Base-by-base conservation (phyloP, 768 basidiomycete species). In the Hygrophoropsis aurantiaca region DNA sequence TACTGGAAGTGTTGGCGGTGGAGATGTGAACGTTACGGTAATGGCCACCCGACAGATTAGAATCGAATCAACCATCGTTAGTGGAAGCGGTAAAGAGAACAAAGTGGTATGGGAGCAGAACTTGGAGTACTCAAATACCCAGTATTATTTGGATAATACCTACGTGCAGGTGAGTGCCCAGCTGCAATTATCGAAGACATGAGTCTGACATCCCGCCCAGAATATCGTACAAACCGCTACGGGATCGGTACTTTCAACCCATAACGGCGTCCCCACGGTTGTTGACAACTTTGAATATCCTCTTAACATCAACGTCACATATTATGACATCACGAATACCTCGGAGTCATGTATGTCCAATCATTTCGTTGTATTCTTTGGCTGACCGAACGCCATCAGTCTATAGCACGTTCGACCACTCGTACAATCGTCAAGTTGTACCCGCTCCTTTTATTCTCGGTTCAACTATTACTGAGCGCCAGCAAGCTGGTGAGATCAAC, bases 71-170 rank as follows among this genome's bases (percentile, higher is more conserved):
- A 68, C 80, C 11, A 77, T 90, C 46, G 55, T 79, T 3, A 74
- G 74, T 33, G 87, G 86, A 11, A 85, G 82, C 51, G 86, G 85
- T 18, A 65, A 70, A 44, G 58, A 49, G 33, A 85, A 72, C 18
- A 58, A 73, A 18, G 85, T 86, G 1, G 68, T 75, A 4, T 86
- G 80, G 70, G 59, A 74, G n/a, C 89, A 90, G 60, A 62, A 76
- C 18, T 61, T 88, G 44, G 44, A 69, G 32, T 90, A 79, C 57
- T 69, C 73, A 32, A 90, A 89, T 54, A 67, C 70, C 2, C 88
- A 91, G 58, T 73, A 70, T 49, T 87, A 81, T 56, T 60, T 79
- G 41, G 53, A 86, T 36, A 58, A 81, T 53, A 60, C 74, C 3
- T 54, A 46, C 25, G 53, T 58, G n/a, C 76, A 76, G 56, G 77